Evolutionary conservation across 1,139 yeast genomes (phyloP).

Genomic region (Hansenula lynferdii): DNA sequence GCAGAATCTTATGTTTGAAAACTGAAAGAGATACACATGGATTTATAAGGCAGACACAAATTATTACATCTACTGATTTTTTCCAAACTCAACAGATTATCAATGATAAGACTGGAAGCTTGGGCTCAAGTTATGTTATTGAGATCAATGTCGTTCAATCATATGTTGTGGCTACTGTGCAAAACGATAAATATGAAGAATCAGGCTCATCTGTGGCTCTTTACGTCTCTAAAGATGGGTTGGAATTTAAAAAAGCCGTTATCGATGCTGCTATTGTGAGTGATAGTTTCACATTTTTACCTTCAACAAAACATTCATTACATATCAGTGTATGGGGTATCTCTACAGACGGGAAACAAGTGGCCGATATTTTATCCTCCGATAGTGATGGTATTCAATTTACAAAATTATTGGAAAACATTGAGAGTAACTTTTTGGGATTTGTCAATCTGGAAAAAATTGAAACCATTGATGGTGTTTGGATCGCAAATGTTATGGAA

Average conservation of each 20-base stretch:
- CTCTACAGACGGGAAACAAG: conserved; percentile 9
- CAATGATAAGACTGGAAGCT: conserved; percentile 29
- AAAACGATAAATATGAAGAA: conserved; percentile 39
- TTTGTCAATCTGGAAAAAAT: conserved; percentile 43
- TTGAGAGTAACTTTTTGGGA: conserved; percentile 36
- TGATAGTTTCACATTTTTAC: conserved; percentile 47
- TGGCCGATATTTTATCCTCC: conserved; percentile 47
- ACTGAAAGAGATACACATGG: conserved; percentile 40
- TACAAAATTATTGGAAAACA: conserved; percentile 39
- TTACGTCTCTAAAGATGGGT: conserved; percentile 56
- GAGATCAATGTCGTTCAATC: conserved; percentile 45
- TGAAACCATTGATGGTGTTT: conserved; percentile 64
- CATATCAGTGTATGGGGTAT: conserved; percentile 45
- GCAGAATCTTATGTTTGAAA: conserved; percentile 46
- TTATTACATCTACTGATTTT: conserved; percentile 50
- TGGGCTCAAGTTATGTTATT: conserved; percentile 32
- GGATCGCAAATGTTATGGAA: conserved; percentile 49
- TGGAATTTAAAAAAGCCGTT: conserved; percentile 44
- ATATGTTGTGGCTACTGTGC: conserved; percentile 49
- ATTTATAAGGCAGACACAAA: conserved; percentile 35
- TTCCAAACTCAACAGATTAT: conserved; percentile 37
- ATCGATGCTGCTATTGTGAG: conserved; percentile 39
- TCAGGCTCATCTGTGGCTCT: conserved; percentile 39
- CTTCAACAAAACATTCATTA: conserved; percentile 52
- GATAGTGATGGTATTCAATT: conserved; percentile 62